Conservation (phyloP, 2,329 filamentous ascomycete species). For the Fusarium anthophilum region DNA sequence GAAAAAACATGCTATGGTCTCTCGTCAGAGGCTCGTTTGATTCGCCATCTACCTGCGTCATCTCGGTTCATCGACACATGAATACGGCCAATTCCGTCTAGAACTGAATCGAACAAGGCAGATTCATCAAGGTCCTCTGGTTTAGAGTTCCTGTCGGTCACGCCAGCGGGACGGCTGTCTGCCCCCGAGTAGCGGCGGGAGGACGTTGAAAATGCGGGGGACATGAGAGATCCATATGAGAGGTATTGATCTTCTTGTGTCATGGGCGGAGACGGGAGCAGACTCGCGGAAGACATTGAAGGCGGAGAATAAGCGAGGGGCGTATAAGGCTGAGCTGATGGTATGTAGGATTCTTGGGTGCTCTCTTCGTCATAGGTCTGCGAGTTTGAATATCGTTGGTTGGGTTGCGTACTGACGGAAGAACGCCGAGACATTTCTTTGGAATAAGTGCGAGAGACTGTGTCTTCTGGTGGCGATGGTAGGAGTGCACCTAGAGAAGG, state of each 20-base stretch:
- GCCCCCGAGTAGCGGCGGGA: neutral
- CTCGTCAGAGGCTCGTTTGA: slow-evolving; percentile 38
- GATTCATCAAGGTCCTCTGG: slow-evolving; percentile 39
- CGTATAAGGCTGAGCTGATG: slow-evolving; percentile 39
- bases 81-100: slow-evolving; percentile 50
- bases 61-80: slow-evolving; percentile 51
- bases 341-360: slow-evolving; percentile 24
- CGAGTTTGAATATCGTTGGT: neutral
- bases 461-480: slow-evolving; percentile 27
- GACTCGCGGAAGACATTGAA: slow-evolving; percentile 27
- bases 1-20: slow-evolving; percentile 29
- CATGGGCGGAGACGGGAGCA: slow-evolving; percentile 37
- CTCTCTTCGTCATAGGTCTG: slow-evolving; percentile 4
- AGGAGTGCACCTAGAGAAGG: slow-evolving; percentile 11
- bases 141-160: neutral
- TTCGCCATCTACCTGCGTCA: slow-evolving; percentile 54
- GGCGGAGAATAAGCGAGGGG: slow-evolving; percentile 23
- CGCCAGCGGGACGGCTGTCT: neutral
- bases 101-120: slow-evolving; percentile 47
- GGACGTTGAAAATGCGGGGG: slow-evolving; percentile 5
- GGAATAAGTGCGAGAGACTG: neutral
- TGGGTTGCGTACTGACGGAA: neutral
- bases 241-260: slow-evolving; percentile 24
- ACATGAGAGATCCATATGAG: slow-evolving; percentile 14
- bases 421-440: neutral